phyloP scores from a whole-genome alignment of 108 stramenopile species.

The Cyclotella choctawhatcheeana region DNA sequence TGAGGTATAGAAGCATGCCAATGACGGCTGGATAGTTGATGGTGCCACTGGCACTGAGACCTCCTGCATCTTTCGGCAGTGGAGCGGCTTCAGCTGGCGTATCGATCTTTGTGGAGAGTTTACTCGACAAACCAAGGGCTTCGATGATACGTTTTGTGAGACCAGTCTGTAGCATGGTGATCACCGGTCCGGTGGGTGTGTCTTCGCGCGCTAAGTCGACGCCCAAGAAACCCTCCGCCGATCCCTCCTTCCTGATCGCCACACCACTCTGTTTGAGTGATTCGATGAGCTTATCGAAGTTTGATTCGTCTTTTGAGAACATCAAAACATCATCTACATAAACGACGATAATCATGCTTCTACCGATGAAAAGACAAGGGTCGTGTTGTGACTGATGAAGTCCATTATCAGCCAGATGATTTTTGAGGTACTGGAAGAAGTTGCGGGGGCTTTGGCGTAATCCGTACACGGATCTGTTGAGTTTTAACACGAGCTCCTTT shows the following conservation, averaged over 20 bases:
- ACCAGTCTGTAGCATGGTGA: background rate
- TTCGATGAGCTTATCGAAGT: too few relatives aligned
- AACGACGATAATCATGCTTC: conserved; percentile 26
- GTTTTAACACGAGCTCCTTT: conserved; percentile 13
- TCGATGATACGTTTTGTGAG: background rate
- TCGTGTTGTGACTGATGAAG: conserved; percentile 30
- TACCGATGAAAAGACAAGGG: conserved; percentile 49
- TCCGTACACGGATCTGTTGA: conserved; percentile 50
- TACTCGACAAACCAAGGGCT: background rate
- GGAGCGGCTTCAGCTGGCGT: background rate
- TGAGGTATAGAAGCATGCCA: conserved; percentile 3
- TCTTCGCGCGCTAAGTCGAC: background rate
- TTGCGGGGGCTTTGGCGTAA: conserved; percentile 28
- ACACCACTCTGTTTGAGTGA: background rate
- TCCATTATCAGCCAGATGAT: conserved; percentile 15
- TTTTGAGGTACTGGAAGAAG: conserved; percentile 43
- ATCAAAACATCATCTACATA: conserved; percentile 57
- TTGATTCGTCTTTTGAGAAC: conserved; percentile 3
- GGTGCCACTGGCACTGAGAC: background rate
- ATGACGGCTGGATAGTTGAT: conserved; percentile 4
- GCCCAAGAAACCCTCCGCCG: conserved; percentile 6
- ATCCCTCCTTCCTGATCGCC: background rate
- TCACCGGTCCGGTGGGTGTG: background rate
- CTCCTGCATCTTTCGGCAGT: background rate
- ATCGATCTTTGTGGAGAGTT: background rate